These are phyloP conservation scores for Boletellus ananiceps DNA, from an alignment of 768 basidiomycete species.

Conservation along the genomic window DNA sequence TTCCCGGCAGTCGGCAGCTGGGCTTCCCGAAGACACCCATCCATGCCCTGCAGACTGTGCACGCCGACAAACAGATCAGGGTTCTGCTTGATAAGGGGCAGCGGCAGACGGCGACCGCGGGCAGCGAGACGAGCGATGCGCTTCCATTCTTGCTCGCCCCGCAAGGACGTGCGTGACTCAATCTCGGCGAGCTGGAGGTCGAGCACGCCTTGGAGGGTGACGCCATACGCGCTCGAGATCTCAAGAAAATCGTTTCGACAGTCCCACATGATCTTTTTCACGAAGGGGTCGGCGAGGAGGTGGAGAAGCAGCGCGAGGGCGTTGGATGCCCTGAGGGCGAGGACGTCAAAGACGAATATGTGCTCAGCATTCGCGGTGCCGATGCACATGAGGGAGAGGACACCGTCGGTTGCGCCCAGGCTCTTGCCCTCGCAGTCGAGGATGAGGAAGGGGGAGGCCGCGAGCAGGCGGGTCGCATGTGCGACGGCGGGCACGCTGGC, in stretches of 20 bases:
- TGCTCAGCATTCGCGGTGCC: slow-evolving; percentile 28
- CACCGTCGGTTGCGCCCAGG: slow-evolving; percentile 30
- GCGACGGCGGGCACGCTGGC: slow-evolving; percentile 8
- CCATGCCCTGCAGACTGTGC: slow-evolving; percentile 35
- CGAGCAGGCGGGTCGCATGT: slow-evolving; percentile 19
- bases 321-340: slow-evolving; percentile 21
- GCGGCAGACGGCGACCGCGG: slow-evolving; percentile 22
- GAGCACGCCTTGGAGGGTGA: slow-evolving; percentile 31
- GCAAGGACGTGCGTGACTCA: slow-evolving; percentile 21
- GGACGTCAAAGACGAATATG: slow-evolving; percentile 36
- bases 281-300: slow-evolving; percentile 25
- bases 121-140: slow-evolving; percentile 26
- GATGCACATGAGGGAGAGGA: slow-evolving; percentile 35
- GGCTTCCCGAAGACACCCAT: slow-evolving; percentile 28
- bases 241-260: slow-evolving; percentile 40
- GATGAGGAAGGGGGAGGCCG: slow-evolving; percentile 25
- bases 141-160: slow-evolving; percentile 25
- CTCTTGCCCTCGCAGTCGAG: slow-evolving; percentile 40
- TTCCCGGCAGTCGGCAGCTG: slow-evolving; percentile 26
- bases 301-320: slow-evolving; percentile 21
- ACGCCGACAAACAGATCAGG: slow-evolving; percentile 26
- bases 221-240: slow-evolving; percentile 25
- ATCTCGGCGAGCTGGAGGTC: slow-evolving; percentile 42
- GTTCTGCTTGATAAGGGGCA: slow-evolving; percentile 22
- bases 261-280: slow-evolving; percentile 41